phyloP scores from a whole-genome alignment of 345 rosid genomes.

The Eucalyptus polyanthemos region DNA sequence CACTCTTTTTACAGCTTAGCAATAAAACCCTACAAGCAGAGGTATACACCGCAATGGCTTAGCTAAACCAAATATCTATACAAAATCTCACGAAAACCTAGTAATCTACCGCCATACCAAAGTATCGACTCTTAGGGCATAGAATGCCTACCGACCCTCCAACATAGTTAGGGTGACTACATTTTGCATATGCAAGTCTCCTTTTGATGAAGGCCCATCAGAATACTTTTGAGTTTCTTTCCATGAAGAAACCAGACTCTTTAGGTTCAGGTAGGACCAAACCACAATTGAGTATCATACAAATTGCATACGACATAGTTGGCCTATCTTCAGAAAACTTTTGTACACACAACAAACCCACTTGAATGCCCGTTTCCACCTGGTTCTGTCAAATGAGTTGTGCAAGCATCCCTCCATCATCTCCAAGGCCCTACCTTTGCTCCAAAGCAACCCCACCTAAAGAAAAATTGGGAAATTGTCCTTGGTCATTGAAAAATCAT shows the following conservation, averaged over 20 bases:
- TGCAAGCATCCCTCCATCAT: background rate
- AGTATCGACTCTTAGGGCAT: background rate
- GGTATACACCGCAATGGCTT: background rate
- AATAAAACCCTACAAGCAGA: background rate
- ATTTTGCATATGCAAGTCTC: background rate
- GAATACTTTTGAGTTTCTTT: background rate
- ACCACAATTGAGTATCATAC: background rate
- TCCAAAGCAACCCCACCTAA: slow-evolving; percentile 17
- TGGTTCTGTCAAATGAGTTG: background rate
- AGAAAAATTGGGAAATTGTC: background rate
- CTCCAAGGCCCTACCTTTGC: background rate
- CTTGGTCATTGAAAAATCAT: background rate
- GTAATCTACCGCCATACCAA: background rate
- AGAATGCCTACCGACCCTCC: background rate
- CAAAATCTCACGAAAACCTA: background rate
- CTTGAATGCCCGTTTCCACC: background rate
- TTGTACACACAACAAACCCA: background rate
- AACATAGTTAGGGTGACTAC: background rate
- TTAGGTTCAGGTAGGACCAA: background rate
- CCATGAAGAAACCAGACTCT: background rate
- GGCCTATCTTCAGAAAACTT: background rate
- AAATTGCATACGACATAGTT: background rate
- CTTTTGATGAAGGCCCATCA: background rate
- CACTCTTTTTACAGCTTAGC: background rate
- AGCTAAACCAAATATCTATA: background rate